Evolutionary conservation across 2,329 filamentous ascomycete species (phyloP).

Genomic region (Lecanicillium sp.): DNA sequence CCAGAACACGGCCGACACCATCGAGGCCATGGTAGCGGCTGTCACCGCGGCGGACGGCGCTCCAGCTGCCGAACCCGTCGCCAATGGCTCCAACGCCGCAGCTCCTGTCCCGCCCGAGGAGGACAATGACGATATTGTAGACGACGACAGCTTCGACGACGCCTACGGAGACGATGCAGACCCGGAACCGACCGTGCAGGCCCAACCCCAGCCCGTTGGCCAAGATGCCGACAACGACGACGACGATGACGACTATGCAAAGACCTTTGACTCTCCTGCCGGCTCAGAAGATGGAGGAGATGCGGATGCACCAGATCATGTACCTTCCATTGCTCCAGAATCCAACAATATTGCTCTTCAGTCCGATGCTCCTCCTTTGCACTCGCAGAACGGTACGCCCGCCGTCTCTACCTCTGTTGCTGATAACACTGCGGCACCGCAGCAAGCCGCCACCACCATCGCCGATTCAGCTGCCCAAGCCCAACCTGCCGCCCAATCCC

Average conservation of each 20-base stretch:
- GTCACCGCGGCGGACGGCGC: constrained; percentile 21
- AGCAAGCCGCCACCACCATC: constrained; percentile 15
- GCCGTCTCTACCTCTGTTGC: constrained; percentile 19
- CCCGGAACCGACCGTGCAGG: constrained; percentile 19
- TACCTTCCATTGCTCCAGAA: constrained; percentile 35
- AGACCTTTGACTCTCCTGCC: constrained; percentile 41
- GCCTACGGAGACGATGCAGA: constrained; percentile 33
- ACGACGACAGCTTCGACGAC: constrained; percentile 36
- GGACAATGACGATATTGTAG: constrained; percentile 13
- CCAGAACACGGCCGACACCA: constrained; percentile 42
- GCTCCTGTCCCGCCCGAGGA: no score
- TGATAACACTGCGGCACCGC: constrained; percentile 16
- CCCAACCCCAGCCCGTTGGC: constrained; percentile 16
- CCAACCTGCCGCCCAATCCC: constrained; percentile 7
- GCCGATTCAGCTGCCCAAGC: constrained; percentile 5
- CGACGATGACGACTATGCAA: constrained; percentile 40
- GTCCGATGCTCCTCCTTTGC: constrained; percentile 26
- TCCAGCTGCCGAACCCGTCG: constrained; percentile 18
- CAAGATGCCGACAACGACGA: constrained; percentile 18
- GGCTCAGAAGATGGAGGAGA: constrained; percentile 26
- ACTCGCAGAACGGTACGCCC: constrained; percentile 16
- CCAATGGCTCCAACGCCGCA: constrained; percentile 23
- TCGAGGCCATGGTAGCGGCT: constrained; percentile 37
- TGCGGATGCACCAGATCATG: constrained; percentile 29
- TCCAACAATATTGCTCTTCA: constrained; percentile 32